These are phyloP conservation scores for Primulina tabacum DNA, from an alignment of 257 asterid genomes.

Conservation along the genomic window DNA sequence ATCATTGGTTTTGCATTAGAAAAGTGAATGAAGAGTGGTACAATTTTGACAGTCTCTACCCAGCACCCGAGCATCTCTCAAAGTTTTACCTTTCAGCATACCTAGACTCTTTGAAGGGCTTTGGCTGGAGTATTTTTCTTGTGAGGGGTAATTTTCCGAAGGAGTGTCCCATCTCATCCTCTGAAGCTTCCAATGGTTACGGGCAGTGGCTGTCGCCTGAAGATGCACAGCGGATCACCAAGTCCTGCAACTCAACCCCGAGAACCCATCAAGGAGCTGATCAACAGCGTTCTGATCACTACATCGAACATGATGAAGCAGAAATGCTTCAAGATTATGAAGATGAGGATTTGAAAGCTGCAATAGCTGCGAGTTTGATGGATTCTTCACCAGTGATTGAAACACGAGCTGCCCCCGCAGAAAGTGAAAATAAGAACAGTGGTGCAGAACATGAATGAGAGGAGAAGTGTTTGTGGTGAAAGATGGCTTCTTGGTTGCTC, in stretches of 20 bases:
- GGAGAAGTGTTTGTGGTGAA: not conserved
- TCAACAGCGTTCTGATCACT: constrained; percentile 27
- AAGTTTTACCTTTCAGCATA: constrained; percentile 95
- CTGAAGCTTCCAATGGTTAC: constrained; percentile 73
- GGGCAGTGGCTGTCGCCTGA: constrained; percentile 96
- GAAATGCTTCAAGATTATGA: constrained; percentile 45
- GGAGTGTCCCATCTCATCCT: constrained; percentile 74
- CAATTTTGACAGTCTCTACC: constrained; percentile 62
- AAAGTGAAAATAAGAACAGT: constrained; percentile 29
- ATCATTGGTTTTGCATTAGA: constrained; percentile 95
- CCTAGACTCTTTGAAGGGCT: constrained; percentile 75
- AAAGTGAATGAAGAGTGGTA: constrained; percentile 90
- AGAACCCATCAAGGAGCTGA: constrained; percentile 27
- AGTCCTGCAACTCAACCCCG: constrained; percentile 55
- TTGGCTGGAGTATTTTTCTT: constrained; percentile 92
- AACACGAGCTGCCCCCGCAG: constrained; percentile 29
- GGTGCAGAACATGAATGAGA: not conserved
- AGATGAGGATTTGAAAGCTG: constrained; percentile 94
- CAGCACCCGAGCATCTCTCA: constrained; percentile 92
- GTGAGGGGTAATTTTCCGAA: constrained; percentile 87
- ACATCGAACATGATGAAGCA: constrained; percentile 28
- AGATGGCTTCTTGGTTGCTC: not conserved
- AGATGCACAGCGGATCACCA: constrained; percentile 86
- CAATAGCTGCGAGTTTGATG: constrained; percentile 86
- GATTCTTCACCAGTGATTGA: constrained; percentile 48